phyloP scores from a whole-genome alignment of 495 filamentous ascomycete genomes.

The Clavariopsis aquatica region DNA sequence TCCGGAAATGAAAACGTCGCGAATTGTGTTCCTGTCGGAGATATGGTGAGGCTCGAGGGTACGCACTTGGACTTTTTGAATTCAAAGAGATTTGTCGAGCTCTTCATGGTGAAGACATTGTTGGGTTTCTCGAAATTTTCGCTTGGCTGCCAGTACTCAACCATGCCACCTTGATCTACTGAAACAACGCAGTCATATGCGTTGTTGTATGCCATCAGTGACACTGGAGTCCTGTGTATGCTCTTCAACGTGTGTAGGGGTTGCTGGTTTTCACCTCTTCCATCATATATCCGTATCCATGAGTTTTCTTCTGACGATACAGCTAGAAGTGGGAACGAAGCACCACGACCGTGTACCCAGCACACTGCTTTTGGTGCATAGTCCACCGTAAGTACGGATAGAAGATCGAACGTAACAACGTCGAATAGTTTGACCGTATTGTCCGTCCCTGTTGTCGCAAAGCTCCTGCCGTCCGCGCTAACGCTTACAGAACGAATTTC shows the following conservation, averaged over 20 bases:
- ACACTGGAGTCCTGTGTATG: slow-evolving; percentile 76
- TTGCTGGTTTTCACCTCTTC: slow-evolving; percentile 72
- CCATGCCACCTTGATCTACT: slow-evolving; percentile 85
- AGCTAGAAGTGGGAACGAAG: slow-evolving; percentile 81
- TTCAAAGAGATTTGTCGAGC: slow-evolving; percentile 88
- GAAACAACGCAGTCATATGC: slow-evolving; percentile 87
- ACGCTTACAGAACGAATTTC: slow-evolving; percentile 80
- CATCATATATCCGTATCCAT: slow-evolving; percentile 81
- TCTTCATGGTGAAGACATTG: slow-evolving; percentile 88
- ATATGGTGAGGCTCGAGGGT: slow-evolving; percentile 81
- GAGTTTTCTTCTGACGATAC: slow-evolving; percentile 79
- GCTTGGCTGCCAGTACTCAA: slow-evolving; percentile 92
- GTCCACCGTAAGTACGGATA: slow-evolving; percentile 67
- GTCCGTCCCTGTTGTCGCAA: slow-evolving; percentile 84
- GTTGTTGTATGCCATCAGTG: slow-evolving; percentile 86
- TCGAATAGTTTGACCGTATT: slow-evolving; percentile 95
- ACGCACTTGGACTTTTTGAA: slow-evolving; percentile 91
- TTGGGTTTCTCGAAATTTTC: slow-evolving; percentile 85
- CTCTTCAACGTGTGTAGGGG: slow-evolving; percentile 73
- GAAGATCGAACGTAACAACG: slow-evolving; percentile 81
- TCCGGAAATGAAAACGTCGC: slow-evolving; percentile 92
- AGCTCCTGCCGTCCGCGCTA: slow-evolving; percentile 89
- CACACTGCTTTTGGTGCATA: slow-evolving; percentile 77
- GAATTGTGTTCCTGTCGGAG: slow-evolving; percentile 80
- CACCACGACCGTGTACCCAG: slow-evolving; percentile 89